Conservation (phyloP, 495 filamentous ascomycete genomes). For the Hypoxylon fragiforme region DNA sequence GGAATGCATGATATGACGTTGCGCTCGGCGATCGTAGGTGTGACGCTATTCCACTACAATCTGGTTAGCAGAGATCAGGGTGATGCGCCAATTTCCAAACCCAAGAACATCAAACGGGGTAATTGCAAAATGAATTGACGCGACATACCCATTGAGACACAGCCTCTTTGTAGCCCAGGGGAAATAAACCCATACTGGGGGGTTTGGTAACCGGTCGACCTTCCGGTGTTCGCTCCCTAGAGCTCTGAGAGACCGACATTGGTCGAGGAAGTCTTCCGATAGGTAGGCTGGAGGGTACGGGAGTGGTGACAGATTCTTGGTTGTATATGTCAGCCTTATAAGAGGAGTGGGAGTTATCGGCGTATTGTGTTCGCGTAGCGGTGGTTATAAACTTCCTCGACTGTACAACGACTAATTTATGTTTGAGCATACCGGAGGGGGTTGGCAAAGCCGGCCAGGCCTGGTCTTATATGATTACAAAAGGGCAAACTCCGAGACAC, state of each 20-base stretch:
- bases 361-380: conserved; percentile 31
- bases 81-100: no score
- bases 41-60: conserved; percentile 76
- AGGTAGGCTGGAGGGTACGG: conserved; percentile 24
- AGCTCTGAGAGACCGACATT: conserved; percentile 11
- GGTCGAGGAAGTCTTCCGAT: conserved; percentile 14
- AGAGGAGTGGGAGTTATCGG: conserved; percentile 13
- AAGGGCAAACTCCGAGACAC: conserved; percentile 29
- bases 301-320: conserved; percentile 12
- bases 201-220: conserved; percentile 13
- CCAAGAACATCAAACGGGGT: no score
- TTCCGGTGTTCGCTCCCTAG: conserved; percentile 19
- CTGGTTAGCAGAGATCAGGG: conserved; percentile 10
- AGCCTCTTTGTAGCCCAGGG: conserved; percentile 87
- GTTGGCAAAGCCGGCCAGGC: conserved; percentile 30
- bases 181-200: conserved; percentile 60
- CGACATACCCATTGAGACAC: conserved; percentile 85
- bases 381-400: conserved; percentile 37
- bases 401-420: conserved; percentile 29
- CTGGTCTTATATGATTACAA: conserved; percentile 27
- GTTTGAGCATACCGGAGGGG: conserved; percentile 41
- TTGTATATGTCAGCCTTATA: conserved; percentile 14
- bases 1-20: conserved; percentile 87
- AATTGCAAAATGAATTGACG: not conserved
- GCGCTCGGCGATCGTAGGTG: conserved; percentile 85